These are phyloP conservation scores for Collybia mongolica DNA, from an alignment of 768 basidiomycete genomes.

Conservation along the genomic window DNA sequence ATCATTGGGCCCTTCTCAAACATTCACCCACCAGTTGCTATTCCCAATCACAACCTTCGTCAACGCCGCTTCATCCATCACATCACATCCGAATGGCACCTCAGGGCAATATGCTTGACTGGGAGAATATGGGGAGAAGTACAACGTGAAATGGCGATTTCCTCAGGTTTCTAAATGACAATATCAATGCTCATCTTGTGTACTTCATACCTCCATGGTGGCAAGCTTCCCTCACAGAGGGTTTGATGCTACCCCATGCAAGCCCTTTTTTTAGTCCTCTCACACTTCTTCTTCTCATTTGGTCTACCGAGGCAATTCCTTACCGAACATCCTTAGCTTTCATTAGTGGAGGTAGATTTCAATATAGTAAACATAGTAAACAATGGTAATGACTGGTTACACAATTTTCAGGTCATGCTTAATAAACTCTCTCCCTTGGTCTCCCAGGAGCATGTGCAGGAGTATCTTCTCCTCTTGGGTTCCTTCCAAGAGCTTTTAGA, in stretches of 20 bases:
- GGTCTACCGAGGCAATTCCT: slow-evolving; percentile 2
- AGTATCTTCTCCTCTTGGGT: too few species aligned
- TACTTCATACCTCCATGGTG: slow-evolving; percentile 3
- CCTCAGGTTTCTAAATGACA: not conserved
- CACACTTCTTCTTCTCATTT: not conserved
- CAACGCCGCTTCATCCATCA: not conserved
- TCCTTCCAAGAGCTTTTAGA: too few species aligned
- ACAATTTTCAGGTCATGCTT: too few species aligned
- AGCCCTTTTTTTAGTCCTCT: not conserved
- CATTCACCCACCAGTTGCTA: not conserved
- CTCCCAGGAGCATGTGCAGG: too few species aligned
- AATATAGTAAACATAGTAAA: too few species aligned
- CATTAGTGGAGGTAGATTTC: too few species aligned
- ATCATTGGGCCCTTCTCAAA: not conserved
- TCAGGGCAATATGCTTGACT: not conserved
- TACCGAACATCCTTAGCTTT: slow-evolving; percentile 3
- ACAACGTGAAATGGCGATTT: not conserved
- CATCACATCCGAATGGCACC: slow-evolving; percentile 1
- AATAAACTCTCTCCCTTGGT: too few species aligned
- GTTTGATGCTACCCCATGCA: slow-evolving; percentile 6
- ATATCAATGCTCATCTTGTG: not conserved
- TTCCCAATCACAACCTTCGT: not conserved
- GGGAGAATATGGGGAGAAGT: slow-evolving; percentile 6
- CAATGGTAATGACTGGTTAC: too few species aligned
- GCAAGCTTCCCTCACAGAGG: slow-evolving; percentile 8